Conservation (phyloP, 2,329 filamentous ascomycete genomes). For the Paramyrothecium sp. region DNA sequence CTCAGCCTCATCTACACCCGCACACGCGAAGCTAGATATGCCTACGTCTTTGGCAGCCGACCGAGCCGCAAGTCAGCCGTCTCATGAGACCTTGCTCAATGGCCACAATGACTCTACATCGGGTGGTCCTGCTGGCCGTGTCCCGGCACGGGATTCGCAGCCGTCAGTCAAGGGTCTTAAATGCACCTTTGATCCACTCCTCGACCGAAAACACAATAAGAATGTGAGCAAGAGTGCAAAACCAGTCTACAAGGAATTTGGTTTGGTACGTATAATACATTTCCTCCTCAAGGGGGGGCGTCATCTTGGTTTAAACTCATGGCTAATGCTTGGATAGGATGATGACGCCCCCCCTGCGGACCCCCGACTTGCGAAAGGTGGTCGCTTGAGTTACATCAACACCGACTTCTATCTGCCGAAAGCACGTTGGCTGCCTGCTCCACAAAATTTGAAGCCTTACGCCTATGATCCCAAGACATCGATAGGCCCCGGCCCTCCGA, state of each 20-base stretch:
- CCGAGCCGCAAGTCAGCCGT: conserved; percentile 22
- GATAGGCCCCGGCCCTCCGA: conserved; percentile 83
- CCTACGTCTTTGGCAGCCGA: conserved; percentile 50
- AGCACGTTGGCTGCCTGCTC: conserved; percentile 67
- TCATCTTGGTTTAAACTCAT: conserved; percentile 54
- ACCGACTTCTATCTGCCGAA: conserved; percentile 69
- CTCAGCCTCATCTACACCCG: conserved; percentile 44
- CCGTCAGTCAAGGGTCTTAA: conserved; percentile 54
- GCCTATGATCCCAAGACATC: conserved; percentile 79
- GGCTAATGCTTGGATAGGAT: conserved; percentile 68
- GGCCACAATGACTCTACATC: conserved; percentile 30
- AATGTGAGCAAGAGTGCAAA: conserved; percentile 56
- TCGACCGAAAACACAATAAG: conserved; percentile 49
- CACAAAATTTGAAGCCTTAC: conserved; percentile 81
- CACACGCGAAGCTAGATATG: conserved; percentile 52
- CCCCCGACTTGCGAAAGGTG: conserved; percentile 74
- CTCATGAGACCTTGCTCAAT: conserved; percentile 24
- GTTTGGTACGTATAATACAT: conserved; percentile 61
- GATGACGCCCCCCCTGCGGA: conserved; percentile 79
- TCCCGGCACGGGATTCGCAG: conserved; percentile 56
- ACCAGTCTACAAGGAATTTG: conserved; percentile 62
- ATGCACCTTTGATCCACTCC: conserved; percentile 60
- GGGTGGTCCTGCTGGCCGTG: conserved; percentile 37
- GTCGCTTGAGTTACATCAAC: conserved; percentile 65
- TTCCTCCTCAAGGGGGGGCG: conserved; percentile 49